Evolutionary conservation across 2,329 filamentous ascomycete species (phyloP), one percentile per base, ranked within the genome.

Genomic region (Epichloe amarillans): DNA sequence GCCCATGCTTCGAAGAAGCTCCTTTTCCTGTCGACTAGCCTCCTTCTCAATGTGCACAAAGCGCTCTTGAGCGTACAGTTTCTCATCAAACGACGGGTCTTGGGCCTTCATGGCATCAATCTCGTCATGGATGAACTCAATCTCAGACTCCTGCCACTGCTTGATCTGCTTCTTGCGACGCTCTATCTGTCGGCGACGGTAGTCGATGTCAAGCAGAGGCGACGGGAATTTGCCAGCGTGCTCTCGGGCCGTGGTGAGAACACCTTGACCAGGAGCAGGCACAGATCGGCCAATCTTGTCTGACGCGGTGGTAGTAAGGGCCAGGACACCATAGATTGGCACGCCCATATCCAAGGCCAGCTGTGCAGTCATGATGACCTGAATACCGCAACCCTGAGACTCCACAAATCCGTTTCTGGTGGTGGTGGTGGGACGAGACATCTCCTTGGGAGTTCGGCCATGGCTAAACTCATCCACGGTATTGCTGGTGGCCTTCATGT

Each of bases 401-500:
- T 98, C 93, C 93, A 98, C 97, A 76, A 98, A 98, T 48, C 93
- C 93, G 62, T 90, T 93, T 70, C 93, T 81, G 55, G 93, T 98
- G 3, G 93, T 98, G 43, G 93, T 98, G 5, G 90, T 94, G 4
- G 93, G 93, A 55, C 93, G 85, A 35, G 94, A 98, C 93, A 98
- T 98, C 71, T 98, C 93, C 69, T 84, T 82, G 12, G 93, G 91
- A 47, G 93, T 97, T 58, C 93, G 88, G 46, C 93, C 93, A 63
- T 97, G 93, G 10, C 83, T 88, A 60, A 98, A 88, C 68, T 98
- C 94, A 59, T 97, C 90, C 54, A 96, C 86, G 26, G 91, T 90
- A 65, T 97, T 98, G 79, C 90, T 96, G 51, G 93, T 98, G 53
- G 93, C 93, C 72, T 95, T 95, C 93, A 98, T 98, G 76, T 98